Conservation (phyloP, 371 early-diverging fungal genomes). For the Lichtheimia corymbifera region DNA sequence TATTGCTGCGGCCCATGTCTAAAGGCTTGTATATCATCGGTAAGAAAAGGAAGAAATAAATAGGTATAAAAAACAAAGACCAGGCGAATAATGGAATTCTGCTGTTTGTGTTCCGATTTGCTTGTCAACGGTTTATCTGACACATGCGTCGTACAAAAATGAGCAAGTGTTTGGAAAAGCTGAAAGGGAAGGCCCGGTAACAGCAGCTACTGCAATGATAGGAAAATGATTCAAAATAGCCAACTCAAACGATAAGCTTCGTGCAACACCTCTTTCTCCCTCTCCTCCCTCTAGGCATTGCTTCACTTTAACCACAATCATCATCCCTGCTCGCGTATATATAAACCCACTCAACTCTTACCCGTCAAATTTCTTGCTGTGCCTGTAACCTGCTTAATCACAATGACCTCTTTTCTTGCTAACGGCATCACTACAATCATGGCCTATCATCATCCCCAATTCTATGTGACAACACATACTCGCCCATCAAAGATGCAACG, state of each 20-base stretch:
- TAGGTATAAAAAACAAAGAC: neutral
- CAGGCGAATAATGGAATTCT: neutral
- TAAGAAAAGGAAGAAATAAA: neutral
- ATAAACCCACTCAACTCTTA: neutral
- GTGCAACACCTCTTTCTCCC: conserved; percentile 3
- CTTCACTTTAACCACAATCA: neutral
- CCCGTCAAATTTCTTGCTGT: neutral
- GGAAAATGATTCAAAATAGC: no score
- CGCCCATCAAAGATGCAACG: neutral
- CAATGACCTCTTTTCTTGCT: neutral
- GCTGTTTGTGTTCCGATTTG: conserved; percentile 4
- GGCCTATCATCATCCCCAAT: neutral
- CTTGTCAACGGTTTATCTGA: neutral
- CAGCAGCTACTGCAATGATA: neutral
- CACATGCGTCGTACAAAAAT: neutral
- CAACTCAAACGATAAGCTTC: conserved; percentile 1
- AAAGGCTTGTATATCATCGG: neutral
- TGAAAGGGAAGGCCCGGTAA: neutral
- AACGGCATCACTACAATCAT: neutral
- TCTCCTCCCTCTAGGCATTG: neutral
- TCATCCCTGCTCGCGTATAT: neutral
- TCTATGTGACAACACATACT: neutral
- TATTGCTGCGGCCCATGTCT: neutral
- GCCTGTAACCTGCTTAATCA: neutral
- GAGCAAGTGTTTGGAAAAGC: neutral